A percentile compares a stretch with the other conserved stretches of the same genome.
Conservation (phyloP, 2,329 filamentous ascomycete genomes). For the Aspergillus fumigatiaffinis region DNA sequence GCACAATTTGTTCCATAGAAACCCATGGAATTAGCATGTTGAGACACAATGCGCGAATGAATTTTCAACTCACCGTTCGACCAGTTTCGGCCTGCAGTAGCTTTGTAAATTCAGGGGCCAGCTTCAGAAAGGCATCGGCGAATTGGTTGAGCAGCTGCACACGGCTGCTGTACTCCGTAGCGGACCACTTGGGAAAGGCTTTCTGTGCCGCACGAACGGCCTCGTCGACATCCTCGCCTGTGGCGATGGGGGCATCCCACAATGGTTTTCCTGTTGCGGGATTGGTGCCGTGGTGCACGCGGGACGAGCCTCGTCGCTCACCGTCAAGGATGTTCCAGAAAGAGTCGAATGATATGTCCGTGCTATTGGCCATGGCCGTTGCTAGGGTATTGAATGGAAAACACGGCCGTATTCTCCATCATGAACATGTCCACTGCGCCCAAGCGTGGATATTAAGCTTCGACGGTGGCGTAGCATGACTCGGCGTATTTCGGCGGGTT, state of each 20-base stretch:
- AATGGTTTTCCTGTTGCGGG: neutral
- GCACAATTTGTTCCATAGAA: too few species aligned
- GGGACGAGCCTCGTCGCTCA: neutral
- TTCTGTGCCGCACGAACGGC: neutral
- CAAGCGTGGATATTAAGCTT: too few species aligned
- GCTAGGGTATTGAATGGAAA: too few species aligned
- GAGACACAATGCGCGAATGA: too few species aligned
- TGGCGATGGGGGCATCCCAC: neutral
- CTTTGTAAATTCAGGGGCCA: neutral
- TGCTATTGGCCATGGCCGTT: too few species aligned
- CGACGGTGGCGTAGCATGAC: too few species aligned
- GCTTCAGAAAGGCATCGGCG: neutral
- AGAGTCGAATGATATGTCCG: neutral
- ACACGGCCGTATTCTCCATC: too few species aligned
- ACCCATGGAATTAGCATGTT: too few species aligned
- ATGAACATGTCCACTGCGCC: too few species aligned
- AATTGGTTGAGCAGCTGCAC: neutral
- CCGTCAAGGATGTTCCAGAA: conserved; percentile 5
- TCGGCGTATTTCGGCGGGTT: too few species aligned
- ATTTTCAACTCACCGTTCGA: too few species aligned
- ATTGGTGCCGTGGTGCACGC: neutral
- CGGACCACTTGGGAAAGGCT: conserved; percentile 2
- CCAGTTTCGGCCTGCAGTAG: neutral
- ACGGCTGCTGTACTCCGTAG: neutral
- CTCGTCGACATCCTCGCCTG: neutral